Conservation (phyloP, 73 alveolate species). For the Diophrys sp. region DNA sequence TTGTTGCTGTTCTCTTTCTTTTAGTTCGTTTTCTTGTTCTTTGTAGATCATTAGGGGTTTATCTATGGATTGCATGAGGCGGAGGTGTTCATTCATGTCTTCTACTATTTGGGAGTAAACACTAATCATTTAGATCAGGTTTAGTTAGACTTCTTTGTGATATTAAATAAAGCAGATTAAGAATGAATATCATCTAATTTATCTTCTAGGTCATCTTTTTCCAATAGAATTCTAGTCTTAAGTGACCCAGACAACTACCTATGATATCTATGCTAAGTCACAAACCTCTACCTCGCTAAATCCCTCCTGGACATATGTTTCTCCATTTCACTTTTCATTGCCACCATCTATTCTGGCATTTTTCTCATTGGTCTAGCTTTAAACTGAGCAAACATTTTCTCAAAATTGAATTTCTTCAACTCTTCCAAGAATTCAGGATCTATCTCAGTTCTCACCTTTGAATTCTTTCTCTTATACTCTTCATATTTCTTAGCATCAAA, state of each 20-base stretch:
- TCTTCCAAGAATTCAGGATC: constrained; percentile 68
- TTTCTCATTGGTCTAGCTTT: constrained; percentile 40
- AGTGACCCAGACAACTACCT: constrained; percentile 7
- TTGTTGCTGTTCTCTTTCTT: constrained; percentile 15
- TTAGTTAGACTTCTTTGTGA: not conserved
- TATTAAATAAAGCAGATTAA: not conserved
- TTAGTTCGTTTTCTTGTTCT: constrained; percentile 10
- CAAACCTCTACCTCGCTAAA: constrained; percentile 41
- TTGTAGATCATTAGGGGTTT: constrained; percentile 36
- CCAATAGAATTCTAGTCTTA: constrained; percentile 5
- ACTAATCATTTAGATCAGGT: not conserved
- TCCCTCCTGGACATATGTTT: constrained; percentile 45
- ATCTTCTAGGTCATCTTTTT: constrained; percentile 22
- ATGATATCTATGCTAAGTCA: constrained; percentile 21
- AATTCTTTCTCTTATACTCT: constrained; percentile 26
- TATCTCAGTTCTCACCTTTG: constrained; percentile 32
- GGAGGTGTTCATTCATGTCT: constrained; percentile 35
- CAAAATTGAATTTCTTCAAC: constrained; percentile 42
- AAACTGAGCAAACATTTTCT: constrained; percentile 43
- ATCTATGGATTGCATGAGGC: constrained; percentile 23
- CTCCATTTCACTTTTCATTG: constrained; percentile 29
- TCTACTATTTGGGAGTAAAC: constrained; percentile 47
- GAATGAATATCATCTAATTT: constrained; percentile 20
- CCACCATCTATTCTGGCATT: constrained; percentile 35
- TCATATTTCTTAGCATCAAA: constrained; percentile 35